phyloP scores from a whole-genome alignment of 2,329 filamentous ascomycete species.

The Epichloe aotearoae region DNA sequence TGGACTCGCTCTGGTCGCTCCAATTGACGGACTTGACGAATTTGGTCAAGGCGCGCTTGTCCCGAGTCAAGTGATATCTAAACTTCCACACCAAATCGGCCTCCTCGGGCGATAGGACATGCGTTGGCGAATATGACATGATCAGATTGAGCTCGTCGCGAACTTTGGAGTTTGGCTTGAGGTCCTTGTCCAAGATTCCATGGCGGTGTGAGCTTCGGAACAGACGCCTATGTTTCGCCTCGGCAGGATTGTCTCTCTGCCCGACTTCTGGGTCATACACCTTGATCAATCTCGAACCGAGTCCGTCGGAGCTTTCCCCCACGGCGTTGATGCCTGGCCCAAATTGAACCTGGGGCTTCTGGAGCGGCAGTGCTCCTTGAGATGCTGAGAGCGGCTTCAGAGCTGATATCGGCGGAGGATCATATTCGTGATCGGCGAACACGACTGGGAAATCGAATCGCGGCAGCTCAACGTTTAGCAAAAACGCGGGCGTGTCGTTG shows the following conservation, averaged over 20 bases:
- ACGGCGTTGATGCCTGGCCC: slow-evolving; percentile 76
- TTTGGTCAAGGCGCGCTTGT: slow-evolving; percentile 88
- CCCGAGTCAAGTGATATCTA: slow-evolving; percentile 80
- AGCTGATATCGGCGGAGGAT: slow-evolving; percentile 67
- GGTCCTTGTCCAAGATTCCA: slow-evolving; percentile 84
- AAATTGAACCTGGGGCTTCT: slow-evolving; percentile 76
- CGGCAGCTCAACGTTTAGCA: slow-evolving; percentile 80
- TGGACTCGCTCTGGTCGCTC: slow-evolving; percentile 71
- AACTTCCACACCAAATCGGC: slow-evolving; percentile 98
- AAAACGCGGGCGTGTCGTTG: slow-evolving; percentile 47
- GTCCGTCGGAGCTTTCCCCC: slow-evolving; percentile 34
- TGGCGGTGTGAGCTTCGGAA: slow-evolving; percentile 84
- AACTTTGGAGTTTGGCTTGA: slow-evolving; percentile 92
- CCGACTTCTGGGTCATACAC: slow-evolving; percentile 93
- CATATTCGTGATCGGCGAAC: slow-evolving; percentile 89
- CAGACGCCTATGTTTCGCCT: slow-evolving; percentile 84
- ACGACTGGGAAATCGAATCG: slow-evolving; percentile 93
- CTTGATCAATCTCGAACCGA: slow-evolving; percentile 53
- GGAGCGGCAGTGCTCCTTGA: slow-evolving; percentile 59
- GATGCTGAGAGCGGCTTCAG: slow-evolving; percentile 45
- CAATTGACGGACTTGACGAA: slow-evolving; percentile 97
- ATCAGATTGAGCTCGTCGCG: slow-evolving; percentile 87
- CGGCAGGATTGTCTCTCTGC: slow-evolving; percentile 79
- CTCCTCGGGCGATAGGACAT: slow-evolving; percentile 76
- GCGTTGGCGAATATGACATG: slow-evolving; percentile 84